phyloP scores from a whole-genome alignment of 2,329 filamentous ascomycete species.

The Neocucurbitaria cava region DNA sequence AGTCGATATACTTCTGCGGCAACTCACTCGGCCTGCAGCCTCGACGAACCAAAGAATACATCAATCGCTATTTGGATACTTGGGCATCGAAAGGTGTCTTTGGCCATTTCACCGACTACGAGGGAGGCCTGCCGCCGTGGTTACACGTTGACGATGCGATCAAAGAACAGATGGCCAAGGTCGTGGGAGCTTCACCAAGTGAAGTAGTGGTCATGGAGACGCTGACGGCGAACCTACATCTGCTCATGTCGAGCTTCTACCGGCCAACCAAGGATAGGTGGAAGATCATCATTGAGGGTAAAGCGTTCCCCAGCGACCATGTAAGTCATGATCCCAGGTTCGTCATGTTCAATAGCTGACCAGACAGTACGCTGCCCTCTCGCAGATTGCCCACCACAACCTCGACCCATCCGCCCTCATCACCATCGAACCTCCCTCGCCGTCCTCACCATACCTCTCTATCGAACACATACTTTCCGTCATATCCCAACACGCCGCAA shows the following conservation, averaged over 20 bases:
- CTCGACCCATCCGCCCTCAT: slow-evolving; percentile 74
- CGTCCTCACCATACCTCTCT: slow-evolving; percentile 64
- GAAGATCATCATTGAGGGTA: slow-evolving; percentile 89
- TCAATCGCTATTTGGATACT: slow-evolving; percentile 77
- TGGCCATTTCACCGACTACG: slow-evolving; percentile 77
- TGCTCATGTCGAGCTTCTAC: slow-evolving; percentile 87
- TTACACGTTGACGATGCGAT: slow-evolving; percentile 80
- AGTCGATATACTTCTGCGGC: slow-evolving; percentile 82
- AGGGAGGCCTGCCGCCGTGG: slow-evolving; percentile 74
- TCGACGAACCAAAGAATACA: slow-evolving; percentile 67
- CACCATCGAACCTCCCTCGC: slow-evolving; percentile 68
- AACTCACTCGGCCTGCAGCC: slow-evolving; percentile 90
- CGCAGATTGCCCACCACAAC: slow-evolving; percentile 75
- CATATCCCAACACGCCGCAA: slow-evolving; percentile 77
- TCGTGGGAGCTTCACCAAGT: slow-evolving; percentile 74
- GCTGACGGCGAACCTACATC: slow-evolving; percentile 79
- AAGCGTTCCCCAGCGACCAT: slow-evolving; percentile 88
- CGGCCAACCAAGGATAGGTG: slow-evolving; percentile 68
- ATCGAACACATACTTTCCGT: slow-evolving; percentile 74
- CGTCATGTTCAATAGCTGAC: neutral
- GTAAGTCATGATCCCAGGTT: slow-evolving; percentile 48
- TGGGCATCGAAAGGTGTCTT: slow-evolving; percentile 87
- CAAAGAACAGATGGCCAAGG: slow-evolving; percentile 70
- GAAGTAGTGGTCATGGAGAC: slow-evolving; percentile 92
- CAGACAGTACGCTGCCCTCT: slow-evolving; percentile 77